Evolutionary conservation across 1,284 basidiomycete species (phyloP).

Genomic region (Ganoderma boninense): DNA sequence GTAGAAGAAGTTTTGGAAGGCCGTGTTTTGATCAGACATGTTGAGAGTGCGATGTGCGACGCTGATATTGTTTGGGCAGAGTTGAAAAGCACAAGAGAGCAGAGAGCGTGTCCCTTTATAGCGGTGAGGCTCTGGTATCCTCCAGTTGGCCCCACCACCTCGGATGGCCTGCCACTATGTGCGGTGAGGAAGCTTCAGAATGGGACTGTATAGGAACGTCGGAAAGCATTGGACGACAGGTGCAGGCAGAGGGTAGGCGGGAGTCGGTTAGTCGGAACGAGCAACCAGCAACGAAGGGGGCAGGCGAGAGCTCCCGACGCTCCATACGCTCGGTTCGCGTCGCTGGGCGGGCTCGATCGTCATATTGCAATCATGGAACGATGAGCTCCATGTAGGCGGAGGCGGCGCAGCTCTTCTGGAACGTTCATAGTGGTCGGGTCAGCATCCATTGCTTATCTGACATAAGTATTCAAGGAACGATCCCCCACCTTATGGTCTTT

Average conservation of each 20-base stretch:
- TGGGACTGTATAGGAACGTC: background rate
- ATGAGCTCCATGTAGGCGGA: background rate
- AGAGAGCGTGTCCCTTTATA: background rate
- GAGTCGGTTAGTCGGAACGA: background rate
- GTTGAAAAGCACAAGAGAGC: background rate
- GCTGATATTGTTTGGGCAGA: background rate
- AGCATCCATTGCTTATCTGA: too few relatives aligned
- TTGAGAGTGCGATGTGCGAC: background rate
- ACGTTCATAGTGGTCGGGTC: too few relatives aligned
- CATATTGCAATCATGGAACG: background rate
- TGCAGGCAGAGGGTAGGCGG: background rate
- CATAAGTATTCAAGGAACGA: too few relatives aligned
- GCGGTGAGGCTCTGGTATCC: background rate
- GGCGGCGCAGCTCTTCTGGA: background rate
- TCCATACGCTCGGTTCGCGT: too few relatives aligned
- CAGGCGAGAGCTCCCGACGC: too few relatives aligned
- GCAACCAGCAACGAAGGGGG: background rate
- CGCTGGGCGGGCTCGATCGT: background rate
- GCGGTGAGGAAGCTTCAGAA: background rate
- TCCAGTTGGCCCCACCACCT: background rate
- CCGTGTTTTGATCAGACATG: background rate
- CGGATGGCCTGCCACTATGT: background rate
- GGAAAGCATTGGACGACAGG: background rate
- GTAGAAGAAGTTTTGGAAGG: constrained; percentile 10
- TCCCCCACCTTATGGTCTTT: too few relatives aligned